These are phyloP conservation scores for Teunomyces barrocoloradensis DNA, from an alignment of 805 yeast genomes.

Conservation along the genomic window DNA sequence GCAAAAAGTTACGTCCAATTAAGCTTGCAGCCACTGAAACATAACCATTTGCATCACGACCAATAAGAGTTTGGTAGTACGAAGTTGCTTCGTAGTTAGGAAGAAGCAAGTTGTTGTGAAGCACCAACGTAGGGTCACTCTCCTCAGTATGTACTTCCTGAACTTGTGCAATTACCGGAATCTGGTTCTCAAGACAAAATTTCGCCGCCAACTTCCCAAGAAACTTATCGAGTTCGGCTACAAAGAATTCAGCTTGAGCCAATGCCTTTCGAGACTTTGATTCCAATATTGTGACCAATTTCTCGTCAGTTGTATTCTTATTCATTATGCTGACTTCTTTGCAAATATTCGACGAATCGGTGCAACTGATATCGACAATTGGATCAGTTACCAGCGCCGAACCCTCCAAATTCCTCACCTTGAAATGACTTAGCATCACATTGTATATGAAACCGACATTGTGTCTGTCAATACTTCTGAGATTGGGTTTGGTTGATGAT, in stretches of 20 bases:
- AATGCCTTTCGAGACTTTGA: constrained; percentile 2
- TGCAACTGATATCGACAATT: constrained; percentile 1
- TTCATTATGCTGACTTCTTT: constrained; percentile 8
- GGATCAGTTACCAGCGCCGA: constrained; percentile 19
- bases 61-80: constrained; percentile 35
- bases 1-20: constrained; percentile 33
- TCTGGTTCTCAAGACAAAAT: constrained; percentile 16
- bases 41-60: constrained; percentile 34
- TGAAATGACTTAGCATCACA: constrained; percentile 31
- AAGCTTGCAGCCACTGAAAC: constrained; percentile 33
- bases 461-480: constrained; percentile 21
- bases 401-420: constrained; percentile 27
- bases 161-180: constrained; percentile 17
- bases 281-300: constrained; percentile 7
- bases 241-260: constrained; percentile 19
- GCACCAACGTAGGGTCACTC: constrained; percentile 19
- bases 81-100: constrained; percentile 35
- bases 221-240: constrained; percentile 25
- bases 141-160: constrained; percentile 14
- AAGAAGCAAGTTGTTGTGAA: constrained; percentile 33
- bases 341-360: constrained; percentile 17
- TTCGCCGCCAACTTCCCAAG: constrained; percentile 22
- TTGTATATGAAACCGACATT: constrained; percentile 31
- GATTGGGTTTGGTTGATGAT: constrained; percentile 1
- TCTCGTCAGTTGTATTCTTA: constrained; percentile 4